Evolutionary conservation across 345 rosid genomes (phyloP), one percentile per base, ranked within the genome.

Genomic region (Sisymbrium irio): DNA sequence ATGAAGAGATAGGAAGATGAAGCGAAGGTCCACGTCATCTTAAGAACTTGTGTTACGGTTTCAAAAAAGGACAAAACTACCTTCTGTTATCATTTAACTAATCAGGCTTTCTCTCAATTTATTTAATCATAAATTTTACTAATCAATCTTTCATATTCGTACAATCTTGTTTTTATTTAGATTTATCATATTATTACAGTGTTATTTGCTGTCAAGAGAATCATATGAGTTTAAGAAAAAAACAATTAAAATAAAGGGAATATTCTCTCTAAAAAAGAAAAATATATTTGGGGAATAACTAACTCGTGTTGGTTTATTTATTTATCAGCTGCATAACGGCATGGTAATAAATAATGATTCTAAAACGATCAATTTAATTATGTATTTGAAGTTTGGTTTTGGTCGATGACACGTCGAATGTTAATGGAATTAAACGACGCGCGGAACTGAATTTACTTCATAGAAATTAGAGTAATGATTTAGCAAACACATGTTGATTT

Each of bases 11-110:
- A 36, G 51, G 77, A 65, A 67, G 74, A 67, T 47, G 68, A 67
- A 75, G 56, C 22, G 63, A 75, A 60, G 40, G 36, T 47, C 57
- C 78, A 74, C 78, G 73, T 66, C 78, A 67, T 58, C 53, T 14
- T 12, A 47, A 74, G 45, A 72, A 72, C 54, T 45, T 45, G 70
- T 51, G 76, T 72, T 74, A 39, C 39, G 17, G 72, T 74, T 66
- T 47, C 54, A 10, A 66, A 47, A 73, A 66, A 58, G 19, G 72
- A 74, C 78, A 74, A 67, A 67, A 66, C 67, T 74, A 67, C 54
- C 60, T 67, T 66, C 78, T 25, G 78, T 74, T 74, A 47, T 58
- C 27, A 32, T 27, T 10, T 57, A 66, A 74, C 72, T 66, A 65
- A 44, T 59, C 72, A 39, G 3, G n/a, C 14, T 66, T 58, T 25